A percentile compares a stretch with the other conserved stretches of the same genome.
These are phyloP conservation scores for Pythium aphanidermatum DNA, from an alignment of 352 stramenopile species.

Conservation along the genomic window DNA sequence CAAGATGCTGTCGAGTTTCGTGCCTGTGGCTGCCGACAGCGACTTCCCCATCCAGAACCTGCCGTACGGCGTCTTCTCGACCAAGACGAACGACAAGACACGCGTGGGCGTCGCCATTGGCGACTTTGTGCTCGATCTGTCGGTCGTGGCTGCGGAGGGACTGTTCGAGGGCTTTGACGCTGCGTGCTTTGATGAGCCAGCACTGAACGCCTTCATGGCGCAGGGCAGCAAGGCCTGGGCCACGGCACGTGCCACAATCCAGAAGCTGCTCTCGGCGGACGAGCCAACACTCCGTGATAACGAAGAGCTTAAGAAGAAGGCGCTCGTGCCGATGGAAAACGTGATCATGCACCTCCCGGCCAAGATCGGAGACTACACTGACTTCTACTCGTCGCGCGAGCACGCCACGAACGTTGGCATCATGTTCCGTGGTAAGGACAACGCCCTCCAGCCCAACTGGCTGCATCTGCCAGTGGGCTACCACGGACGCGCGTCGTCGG, in stretches of 20 bases:
- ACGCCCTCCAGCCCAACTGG: conserved; percentile 97
- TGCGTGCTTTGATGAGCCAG: conserved; percentile 61
- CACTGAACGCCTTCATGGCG: conserved; percentile 93
- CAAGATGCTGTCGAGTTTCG: conserved; percentile 46
- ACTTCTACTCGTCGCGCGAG: conserved; percentile 96
- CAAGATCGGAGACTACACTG: conserved; percentile 95
- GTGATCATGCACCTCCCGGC: conserved; percentile 90
- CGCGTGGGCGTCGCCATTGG: conserved; percentile 83
- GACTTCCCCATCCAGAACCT: conserved; percentile 96
- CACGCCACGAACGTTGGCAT: conserved; percentile 95
- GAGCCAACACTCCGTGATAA: conserved; percentile 80
- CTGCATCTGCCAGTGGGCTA: conserved; percentile 97
- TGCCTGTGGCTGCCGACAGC: conserved; percentile 41
- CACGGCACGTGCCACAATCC: conserved; percentile 76
- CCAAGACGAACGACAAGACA: conserved; percentile 50
- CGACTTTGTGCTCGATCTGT: conserved; percentile 32
- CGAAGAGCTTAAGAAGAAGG: conserved; percentile 50
- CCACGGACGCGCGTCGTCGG: conserved; percentile 92
- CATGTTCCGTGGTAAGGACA: conserved; percentile 92
- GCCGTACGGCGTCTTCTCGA: conserved; percentile 93
- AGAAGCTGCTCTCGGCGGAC: conserved; percentile 77
- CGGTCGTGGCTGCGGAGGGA: conserved; percentile 55
- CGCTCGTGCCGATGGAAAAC: conserved; percentile 74
- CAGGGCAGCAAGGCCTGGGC: conserved; percentile 85
- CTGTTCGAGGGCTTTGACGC: conserved; percentile 85